Evolutionary conservation across 2,329 filamentous ascomycete species (phyloP).

Genomic region (Aspergillus ochraceus): DNA sequence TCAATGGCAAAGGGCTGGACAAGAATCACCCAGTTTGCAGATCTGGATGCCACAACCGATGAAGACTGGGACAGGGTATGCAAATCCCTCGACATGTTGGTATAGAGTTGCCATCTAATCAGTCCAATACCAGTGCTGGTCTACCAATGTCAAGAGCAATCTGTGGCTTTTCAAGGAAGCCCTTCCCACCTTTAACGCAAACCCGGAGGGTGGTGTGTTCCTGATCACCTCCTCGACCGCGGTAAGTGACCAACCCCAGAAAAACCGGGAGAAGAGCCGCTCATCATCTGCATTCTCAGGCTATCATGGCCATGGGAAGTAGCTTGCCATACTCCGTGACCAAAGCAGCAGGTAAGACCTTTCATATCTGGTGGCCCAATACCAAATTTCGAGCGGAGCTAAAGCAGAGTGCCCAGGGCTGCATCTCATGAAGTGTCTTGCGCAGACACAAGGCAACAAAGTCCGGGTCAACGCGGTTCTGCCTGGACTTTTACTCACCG

Average conservation of each 20-base stretch:
- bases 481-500: conserved; percentile 65
- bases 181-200: conserved; percentile 58
- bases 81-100: background rate
- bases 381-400: background rate
- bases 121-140: conserved; percentile 53
- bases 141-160: conserved; percentile 61
- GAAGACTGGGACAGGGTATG: conserved; percentile 64
- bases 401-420: conserved; percentile 43
- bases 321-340: conserved; percentile 73
- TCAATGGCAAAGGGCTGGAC: conserved; percentile 56
- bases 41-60: conserved; percentile 59
- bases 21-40: conserved; percentile 56
- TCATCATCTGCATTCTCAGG: conserved; percentile 32
- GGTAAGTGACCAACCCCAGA: conserved; percentile 35
- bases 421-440: conserved; percentile 66
- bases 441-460: conserved; percentile 61
- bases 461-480: conserved; percentile 65
- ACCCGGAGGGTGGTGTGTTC: conserved; percentile 63
- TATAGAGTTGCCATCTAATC: background rate
- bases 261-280: background rate
- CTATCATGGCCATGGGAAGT: conserved; percentile 52
- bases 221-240: conserved; percentile 65
- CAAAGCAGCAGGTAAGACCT: conserved; percentile 65
- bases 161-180: conserved; percentile 58
- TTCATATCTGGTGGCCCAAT: conserved; percentile 9